A percentile compares a stretch with the other conserved stretches of the same genome.
Evolutionary conservation across 2,329 filamentous ascomycete species (phyloP).

Genomic region (Paecilomyces formosus): DNA sequence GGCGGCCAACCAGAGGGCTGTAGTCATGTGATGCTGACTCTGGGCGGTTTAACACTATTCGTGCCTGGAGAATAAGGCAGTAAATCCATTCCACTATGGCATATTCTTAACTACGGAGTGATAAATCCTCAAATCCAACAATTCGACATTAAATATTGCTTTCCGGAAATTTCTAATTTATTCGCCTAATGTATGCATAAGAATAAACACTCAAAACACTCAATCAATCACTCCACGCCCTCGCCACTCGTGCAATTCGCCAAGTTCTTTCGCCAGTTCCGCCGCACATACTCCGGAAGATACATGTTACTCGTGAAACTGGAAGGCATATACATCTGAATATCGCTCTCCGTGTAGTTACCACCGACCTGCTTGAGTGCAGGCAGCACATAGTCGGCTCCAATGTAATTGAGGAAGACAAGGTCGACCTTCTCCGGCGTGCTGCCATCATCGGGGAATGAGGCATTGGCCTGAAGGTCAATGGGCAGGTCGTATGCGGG

Average conservation of each 20-base stretch:
- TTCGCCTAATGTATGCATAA: not conserved
- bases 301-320: constrained; percentile 22
- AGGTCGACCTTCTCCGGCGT: constrained; percentile 15
- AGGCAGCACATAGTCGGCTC: constrained; percentile 10
- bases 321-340: constrained; percentile 20
- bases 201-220: not conserved
- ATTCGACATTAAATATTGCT: not conserved
- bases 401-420: constrained; percentile 17
- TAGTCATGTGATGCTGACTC: constrained; percentile 17
- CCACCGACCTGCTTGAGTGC: constrained; percentile 17
- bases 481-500: constrained; percentile 16
- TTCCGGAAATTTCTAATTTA: not conserved
- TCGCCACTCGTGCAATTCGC: not conserved
- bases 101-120: not conserved
- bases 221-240: not conserved
- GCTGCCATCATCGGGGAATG: constrained; percentile 14
- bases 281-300: constrained; percentile 24
- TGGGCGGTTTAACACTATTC: not conserved
- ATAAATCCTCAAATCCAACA: not conserved
- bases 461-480: constrained; percentile 24
- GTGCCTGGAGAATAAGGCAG: not conserved
- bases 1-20: constrained; percentile 11
- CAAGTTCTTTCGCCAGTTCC: constrained; percentile 8
- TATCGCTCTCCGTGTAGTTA: constrained; percentile 19
- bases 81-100: not conserved